These are phyloP conservation scores for Penicillium bialowiezense DNA, from an alignment of 495 filamentous ascomycete genomes.

Conservation along the genomic window DNA sequence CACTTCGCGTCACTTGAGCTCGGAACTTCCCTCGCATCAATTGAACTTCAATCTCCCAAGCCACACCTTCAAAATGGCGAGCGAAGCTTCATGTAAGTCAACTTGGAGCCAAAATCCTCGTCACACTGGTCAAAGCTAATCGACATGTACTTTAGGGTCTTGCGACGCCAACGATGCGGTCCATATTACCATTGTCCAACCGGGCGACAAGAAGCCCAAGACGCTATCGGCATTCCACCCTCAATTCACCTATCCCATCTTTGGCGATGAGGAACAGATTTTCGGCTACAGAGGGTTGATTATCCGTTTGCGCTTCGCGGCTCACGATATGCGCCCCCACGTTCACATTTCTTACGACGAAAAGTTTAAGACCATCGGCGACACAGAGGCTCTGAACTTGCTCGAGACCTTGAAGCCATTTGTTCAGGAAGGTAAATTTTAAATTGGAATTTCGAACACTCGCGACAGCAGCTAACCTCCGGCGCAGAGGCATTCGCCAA, in stretches of 20 bases:
- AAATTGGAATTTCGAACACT: neutral
- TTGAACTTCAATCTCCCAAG: neutral
- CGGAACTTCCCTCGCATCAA: neutral
- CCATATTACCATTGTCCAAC: constrained; percentile 64
- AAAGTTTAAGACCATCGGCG: constrained; percentile 70
- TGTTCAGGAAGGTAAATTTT: constrained; percentile 59
- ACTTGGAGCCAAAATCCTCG: neutral
- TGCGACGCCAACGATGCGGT: constrained; percentile 72
- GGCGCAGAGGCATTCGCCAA: constrained; percentile 60
- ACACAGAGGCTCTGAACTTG: constrained; percentile 67
- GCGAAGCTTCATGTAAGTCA: constrained; percentile 51
- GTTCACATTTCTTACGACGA: constrained; percentile 67
- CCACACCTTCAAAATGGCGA: constrained; percentile 33
- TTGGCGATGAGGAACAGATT: constrained; percentile 85
- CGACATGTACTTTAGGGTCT: constrained; percentile 55
- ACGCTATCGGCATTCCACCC: constrained; percentile 71
- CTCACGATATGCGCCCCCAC: constrained; percentile 76
- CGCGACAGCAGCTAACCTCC: neutral
- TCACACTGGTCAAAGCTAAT: constrained; percentile 4
- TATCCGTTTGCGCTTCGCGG: constrained; percentile 74
- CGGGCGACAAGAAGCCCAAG: constrained; percentile 51
- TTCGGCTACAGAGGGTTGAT: constrained; percentile 83
- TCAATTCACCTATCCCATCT: constrained; percentile 85
- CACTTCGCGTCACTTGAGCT: constrained; percentile 8
- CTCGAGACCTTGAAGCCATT: constrained; percentile 61